These are phyloP conservation scores for Hysterium pulicare DNA, from an alignment of 2,329 filamentous ascomycete species.

Conservation along the genomic window DNA sequence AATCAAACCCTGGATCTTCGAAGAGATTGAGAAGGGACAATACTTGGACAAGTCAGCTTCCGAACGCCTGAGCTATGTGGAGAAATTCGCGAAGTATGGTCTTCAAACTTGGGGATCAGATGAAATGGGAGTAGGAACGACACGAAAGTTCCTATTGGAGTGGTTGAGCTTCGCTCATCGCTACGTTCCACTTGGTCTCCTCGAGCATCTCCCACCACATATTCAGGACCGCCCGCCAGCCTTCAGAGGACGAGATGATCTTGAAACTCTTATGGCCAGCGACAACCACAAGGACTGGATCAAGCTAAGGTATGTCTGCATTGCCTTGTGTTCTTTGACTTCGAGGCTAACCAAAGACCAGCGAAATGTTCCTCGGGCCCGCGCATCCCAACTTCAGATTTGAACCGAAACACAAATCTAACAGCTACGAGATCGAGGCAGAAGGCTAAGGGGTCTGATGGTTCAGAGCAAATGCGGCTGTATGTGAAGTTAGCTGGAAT, in stretches of 20 bases:
- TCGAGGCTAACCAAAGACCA: too few relatives aligned
- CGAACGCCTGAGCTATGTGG: slow-evolving; percentile 80
- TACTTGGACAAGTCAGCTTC: slow-evolving; percentile 92
- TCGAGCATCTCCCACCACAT: slow-evolving; percentile 83
- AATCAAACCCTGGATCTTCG: slow-evolving; percentile 98
- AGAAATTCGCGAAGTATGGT: slow-evolving; percentile 86
- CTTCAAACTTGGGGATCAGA: slow-evolving; percentile 95
- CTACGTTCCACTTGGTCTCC: slow-evolving; percentile 83
- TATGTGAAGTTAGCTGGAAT: too few relatives aligned
- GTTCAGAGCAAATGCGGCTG: too few relatives aligned
- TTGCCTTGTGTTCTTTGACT: too few relatives aligned
- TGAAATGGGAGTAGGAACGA: slow-evolving; percentile 87
- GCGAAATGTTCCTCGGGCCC: slow-evolving; percentile 96
- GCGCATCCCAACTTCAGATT: slow-evolving; percentile 89
- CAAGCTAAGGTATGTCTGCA: slow-evolving; percentile 74
- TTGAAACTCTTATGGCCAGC: slow-evolving; percentile 91
- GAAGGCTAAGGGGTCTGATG: slow-evolving; percentile 36
- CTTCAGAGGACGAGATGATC: slow-evolving; percentile 78
- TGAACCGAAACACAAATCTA: slow-evolving; percentile 96
- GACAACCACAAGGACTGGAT: slow-evolving; percentile 97
- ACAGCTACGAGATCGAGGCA: slow-evolving; percentile 75
- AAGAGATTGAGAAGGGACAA: slow-evolving; percentile 87
- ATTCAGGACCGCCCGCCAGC: slow-evolving; percentile 86
- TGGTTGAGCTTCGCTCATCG: slow-evolving; percentile 92
- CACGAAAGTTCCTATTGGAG: slow-evolving; percentile 87